Evolutionary conservation across 2,329 filamentous ascomycete genomes (phyloP), one percentile per base, ranked within the genome.

Genomic region (Myriosclerotinia scirpicola): DNA sequence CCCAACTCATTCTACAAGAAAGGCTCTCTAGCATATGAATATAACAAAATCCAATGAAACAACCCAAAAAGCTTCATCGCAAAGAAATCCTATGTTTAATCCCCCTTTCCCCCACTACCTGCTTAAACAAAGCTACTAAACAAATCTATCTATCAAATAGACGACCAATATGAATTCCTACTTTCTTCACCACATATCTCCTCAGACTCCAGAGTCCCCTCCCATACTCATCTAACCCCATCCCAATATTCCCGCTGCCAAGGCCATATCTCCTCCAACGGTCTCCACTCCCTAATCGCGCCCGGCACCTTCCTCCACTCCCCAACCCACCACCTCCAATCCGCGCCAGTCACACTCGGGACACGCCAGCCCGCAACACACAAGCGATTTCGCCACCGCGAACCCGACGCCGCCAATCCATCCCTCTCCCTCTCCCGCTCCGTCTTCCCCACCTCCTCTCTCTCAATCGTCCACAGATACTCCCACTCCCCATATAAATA

Each of bases 261-360:
- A 2, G 58, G 58, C 58, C 58, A 60, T 17, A 5, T 2, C 44
- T 60, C 58, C 58, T 60, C 58, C 0, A 2, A 26, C 2, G 44
- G 30, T 50, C 38, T 50, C 58, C 58, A 60, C 30, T 40, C 58
- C 30, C 58, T 0, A 50, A 60, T 38, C n/a, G 34, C 30, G 2
- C 58, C 30, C n/a, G 58, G 58, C 44, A 60, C 44, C 38, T 50
- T 60, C 58, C 22, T 60, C 58, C 44, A 60, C 7, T 60, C 58
- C 2, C 44, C 58, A 1, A n/a, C 26, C 58, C 58, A 60, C 58
- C 58, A 60, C 2, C 26, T 60, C 58, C 58, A 60, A 20, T 60
- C 58, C 2, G 48, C 44, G 1, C 2, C 30, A 3, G 42, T 60
- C 3, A n/a, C n/a, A n/a, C n/a, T 60, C 4, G 44, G 58, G 12